These are phyloP conservation scores for Omphalotus guepiniiformis DNA, from an alignment of 768 basidiomycete species.

Conservation along the genomic window DNA sequence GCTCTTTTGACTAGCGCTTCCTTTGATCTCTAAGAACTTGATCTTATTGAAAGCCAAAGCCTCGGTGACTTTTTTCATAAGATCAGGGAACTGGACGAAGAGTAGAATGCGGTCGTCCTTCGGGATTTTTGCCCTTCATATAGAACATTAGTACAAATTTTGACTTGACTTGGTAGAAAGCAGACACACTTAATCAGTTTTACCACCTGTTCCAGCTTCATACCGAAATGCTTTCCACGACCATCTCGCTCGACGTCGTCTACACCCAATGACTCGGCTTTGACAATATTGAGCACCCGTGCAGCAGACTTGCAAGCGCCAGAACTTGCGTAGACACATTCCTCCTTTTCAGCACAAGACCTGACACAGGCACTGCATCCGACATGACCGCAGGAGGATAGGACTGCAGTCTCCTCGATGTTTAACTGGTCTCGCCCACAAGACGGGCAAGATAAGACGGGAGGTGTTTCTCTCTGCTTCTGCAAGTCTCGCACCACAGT, in stretches of 20 bases:
- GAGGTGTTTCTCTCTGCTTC: conserved; percentile 59
- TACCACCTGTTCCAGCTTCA: conserved; percentile 77
- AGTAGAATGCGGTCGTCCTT: conserved; percentile 80
- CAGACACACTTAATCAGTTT: conserved; percentile 64
- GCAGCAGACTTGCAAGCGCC: conserved; percentile 78
- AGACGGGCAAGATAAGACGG: conserved; percentile 55
- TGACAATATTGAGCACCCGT: conserved; percentile 77
- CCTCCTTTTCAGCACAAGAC: conserved; percentile 67
- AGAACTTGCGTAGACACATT: conserved; percentile 71
- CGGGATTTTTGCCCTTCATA: conserved; percentile 56
- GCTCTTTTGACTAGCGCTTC: conserved; percentile 71
- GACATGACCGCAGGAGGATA: conserved; percentile 90
- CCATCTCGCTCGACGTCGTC: conserved; percentile 75
- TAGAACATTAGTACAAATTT: conserved; percentile 4
- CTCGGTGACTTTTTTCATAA: conserved; percentile 87
- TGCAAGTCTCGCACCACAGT: conserved; percentile 87
- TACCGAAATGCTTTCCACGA: conserved; percentile 72
- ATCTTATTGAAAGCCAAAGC: conserved; percentile 72
- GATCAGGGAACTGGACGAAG: conserved; percentile 94
- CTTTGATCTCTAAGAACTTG: conserved; percentile 76
- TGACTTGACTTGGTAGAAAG: background rate
- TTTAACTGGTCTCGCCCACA: conserved; percentile 56
- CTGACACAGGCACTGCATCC: conserved; percentile 77
- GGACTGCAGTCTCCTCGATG: conserved; percentile 69
- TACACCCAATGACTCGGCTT: conserved; percentile 70